A percentile compares a stretch with the other conserved stretches of the same genome.
Evolutionary conservation across 352 stramenopile species (phyloP).

Genomic region (Globisporangium paddicum): DNA sequence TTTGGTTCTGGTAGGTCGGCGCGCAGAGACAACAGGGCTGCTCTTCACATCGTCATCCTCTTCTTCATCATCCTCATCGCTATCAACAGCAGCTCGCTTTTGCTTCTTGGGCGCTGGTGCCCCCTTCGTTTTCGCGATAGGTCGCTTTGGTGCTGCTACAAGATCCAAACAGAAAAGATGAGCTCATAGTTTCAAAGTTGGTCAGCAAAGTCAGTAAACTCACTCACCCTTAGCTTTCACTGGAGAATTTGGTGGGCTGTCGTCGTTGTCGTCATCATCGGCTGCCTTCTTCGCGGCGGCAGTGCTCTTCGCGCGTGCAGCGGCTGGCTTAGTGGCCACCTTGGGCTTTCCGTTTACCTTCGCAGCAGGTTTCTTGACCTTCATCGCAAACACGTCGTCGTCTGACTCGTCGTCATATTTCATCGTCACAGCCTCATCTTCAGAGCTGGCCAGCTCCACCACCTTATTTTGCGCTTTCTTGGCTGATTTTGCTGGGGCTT

Average conservation of each 20-base stretch:
- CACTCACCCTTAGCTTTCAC: slow-evolving; percentile 22
- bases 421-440: slow-evolving; percentile 22
- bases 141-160: slow-evolving; percentile 7
- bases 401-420: slow-evolving; percentile 16
- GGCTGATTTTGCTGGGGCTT: slow-evolving; percentile 16
- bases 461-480: slow-evolving; percentile 18
- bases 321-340: slow-evolving; percentile 13
- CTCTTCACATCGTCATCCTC: slow-evolving; percentile 1
- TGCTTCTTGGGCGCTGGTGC: slow-evolving; percentile 32
- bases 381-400: slow-evolving; percentile 74
- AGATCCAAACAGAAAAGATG: neutral
- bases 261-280: slow-evolving; percentile 14
- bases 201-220: neutral
- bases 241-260: slow-evolving; percentile 13
- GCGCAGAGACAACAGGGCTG: slow-evolving; percentile 15
- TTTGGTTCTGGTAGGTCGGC: slow-evolving; percentile 32
- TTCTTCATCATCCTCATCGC: slow-evolving; percentile 18
- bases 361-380: slow-evolving; percentile 27
- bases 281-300: slow-evolving; percentile 12
- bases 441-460: slow-evolving; percentile 46
- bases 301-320: slow-evolving; percentile 23
- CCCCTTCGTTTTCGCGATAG: slow-evolving; percentile 7
- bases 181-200: neutral
- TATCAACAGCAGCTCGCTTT: slow-evolving; percentile 15
- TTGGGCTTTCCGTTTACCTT: slow-evolving; percentile 31